These are phyloP conservation scores for Penicillium polonicum DNA, from an alignment of 2,329 filamentous ascomycete species.

Conservation along the genomic window DNA sequence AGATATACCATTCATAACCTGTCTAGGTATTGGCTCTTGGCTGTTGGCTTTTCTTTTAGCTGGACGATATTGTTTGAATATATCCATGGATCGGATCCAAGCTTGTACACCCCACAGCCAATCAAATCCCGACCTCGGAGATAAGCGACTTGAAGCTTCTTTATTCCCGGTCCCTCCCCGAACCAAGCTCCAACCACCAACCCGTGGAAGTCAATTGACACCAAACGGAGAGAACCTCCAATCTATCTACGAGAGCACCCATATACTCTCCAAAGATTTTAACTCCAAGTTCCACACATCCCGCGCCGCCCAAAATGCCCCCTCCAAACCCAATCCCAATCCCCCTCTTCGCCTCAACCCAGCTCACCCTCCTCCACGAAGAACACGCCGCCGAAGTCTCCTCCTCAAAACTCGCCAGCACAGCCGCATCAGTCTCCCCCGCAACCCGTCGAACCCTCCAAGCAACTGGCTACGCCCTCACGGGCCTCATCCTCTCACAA, in stretches of 20 bases:
- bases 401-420: constrained; percentile 43
- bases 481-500: constrained; percentile 63
- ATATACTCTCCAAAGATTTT: neutral
- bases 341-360: constrained; percentile 43
- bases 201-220: neutral
- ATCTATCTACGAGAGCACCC: neutral
- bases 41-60: no score
- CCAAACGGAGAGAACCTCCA: neutral
- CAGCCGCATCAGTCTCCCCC: constrained; percentile 42
- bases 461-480: constrained; percentile 43
- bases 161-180: constrained; percentile 15
- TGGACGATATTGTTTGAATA: no score
- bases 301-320: constrained; percentile 5
- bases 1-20: no score
- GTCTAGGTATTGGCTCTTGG: no score
- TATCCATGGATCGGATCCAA: no score
- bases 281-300: neutral
- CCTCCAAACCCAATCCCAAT: constrained; percentile 34
- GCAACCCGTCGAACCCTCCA: constrained; percentile 45
- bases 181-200: neutral
- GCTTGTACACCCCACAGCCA: neutral
- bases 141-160: constrained; percentile 13
- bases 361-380: constrained; percentile 42
- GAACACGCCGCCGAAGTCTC: constrained; percentile 48
- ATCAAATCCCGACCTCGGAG: constrained; percentile 3